Conservation (phyloP, 805 yeast species). For the Candida tibetensis region DNA sequence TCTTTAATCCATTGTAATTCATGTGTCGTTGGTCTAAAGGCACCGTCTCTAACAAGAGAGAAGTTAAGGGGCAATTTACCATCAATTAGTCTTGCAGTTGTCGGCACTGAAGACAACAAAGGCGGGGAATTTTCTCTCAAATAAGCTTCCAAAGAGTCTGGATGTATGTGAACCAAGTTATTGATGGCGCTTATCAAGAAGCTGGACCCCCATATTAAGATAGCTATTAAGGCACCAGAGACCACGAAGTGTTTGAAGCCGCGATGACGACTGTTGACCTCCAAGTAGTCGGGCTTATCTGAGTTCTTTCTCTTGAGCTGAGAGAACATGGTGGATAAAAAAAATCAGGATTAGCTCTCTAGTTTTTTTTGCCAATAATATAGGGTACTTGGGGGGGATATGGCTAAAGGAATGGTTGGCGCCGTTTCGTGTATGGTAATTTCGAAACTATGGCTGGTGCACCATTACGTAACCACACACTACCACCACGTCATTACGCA, state of each 20-base stretch:
- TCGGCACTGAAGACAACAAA: background rate
- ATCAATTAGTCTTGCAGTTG: conserved; percentile 4
- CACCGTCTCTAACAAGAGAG: conserved; percentile 46
- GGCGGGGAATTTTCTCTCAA: conserved; percentile 2
- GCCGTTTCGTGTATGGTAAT: no score
- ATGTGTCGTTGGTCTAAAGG: conserved; percentile 51
- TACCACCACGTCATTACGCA: no score
- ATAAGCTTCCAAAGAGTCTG: conserved; percentile 1
- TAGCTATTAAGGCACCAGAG: conserved; percentile 20
- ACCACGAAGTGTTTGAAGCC: conserved; percentile 9
- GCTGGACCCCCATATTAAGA: conserved; percentile 38
- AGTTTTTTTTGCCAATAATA: no score
- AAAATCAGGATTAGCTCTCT: background rate
- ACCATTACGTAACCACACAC: no score
- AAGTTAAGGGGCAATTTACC: conserved; percentile 30
- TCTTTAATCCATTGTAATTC: conserved; percentile 69
- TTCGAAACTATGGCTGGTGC: no score
- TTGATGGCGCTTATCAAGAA: conserved; percentile 24
- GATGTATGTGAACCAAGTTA: conserved; percentile 9
- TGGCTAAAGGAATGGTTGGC: no score
- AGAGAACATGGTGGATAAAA: conserved; percentile 5
- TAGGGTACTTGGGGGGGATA: no score
- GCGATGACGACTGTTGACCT: background rate
- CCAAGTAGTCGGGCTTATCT: conserved; percentile 2
- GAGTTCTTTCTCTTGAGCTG: conserved; percentile 7